Evolutionary conservation across 2,329 filamentous ascomycete species (phyloP).

Genomic region (Albophoma yamanashiensis): DNA sequence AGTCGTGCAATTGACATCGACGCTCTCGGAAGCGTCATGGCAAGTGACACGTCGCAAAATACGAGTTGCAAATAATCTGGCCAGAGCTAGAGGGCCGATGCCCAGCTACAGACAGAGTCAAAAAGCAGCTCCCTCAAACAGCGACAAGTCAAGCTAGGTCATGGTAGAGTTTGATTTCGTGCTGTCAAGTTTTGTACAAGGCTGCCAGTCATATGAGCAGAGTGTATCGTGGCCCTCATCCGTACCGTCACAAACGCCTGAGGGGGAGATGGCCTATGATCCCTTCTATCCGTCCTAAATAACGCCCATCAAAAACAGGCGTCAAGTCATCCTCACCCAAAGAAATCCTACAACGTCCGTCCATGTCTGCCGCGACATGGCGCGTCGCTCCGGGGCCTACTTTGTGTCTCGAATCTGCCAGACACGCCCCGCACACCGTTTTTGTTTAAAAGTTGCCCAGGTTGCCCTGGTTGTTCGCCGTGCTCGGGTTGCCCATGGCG

Average conservation of each 20-base stretch:
- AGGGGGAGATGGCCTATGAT: not conserved
- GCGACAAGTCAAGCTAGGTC: not conserved
- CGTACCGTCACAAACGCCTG: not conserved
- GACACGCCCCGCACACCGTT: not conserved
- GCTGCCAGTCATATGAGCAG: not conserved
- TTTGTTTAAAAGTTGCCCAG: slow-evolving; percentile 1
- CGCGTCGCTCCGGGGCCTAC: not conserved
- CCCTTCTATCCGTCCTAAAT: not conserved
- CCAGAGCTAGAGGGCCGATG: not conserved
- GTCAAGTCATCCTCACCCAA: not conserved
- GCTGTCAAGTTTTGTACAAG: not conserved
- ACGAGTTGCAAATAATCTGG: not conserved
- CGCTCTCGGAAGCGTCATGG: too few relatives aligned
- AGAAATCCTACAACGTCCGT: not conserved
- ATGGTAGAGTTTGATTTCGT: not conserved
- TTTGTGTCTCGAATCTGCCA: not conserved
- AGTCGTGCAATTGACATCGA: too few relatives aligned
- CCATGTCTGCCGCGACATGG: not conserved
- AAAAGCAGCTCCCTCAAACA: not conserved
- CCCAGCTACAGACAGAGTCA: not conserved
- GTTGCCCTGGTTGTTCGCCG: slow-evolving; percentile 2
- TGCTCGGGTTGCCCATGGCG: slow-evolving; percentile 6
- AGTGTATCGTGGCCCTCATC: not conserved
- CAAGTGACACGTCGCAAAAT: not conserved
- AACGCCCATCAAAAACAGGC: not conserved